Percentiles rank a stretch among this genome's conserved stretches.
These are phyloP conservation scores for Suillus decipiens DNA, from an alignment of 768 basidiomycete genomes.

Conservation along the genomic window DNA sequence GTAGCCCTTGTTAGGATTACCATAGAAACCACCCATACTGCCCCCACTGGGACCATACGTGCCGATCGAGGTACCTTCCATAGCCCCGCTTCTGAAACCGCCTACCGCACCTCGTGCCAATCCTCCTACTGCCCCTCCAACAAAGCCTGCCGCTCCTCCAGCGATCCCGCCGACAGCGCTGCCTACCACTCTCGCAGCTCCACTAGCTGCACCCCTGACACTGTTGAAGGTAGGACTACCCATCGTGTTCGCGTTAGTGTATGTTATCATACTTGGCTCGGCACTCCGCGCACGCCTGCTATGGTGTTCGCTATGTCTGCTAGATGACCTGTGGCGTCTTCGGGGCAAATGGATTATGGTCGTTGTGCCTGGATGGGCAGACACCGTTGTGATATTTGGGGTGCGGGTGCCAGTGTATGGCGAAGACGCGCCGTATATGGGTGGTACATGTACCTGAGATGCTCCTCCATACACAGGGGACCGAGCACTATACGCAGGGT, in stretches of 20 bases:
- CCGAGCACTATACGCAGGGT: neutral
- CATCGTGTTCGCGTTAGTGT: neutral
- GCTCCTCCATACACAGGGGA: neutral
- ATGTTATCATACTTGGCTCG: constrained; percentile 6
- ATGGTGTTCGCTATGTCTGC: neutral
- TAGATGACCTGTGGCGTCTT: constrained; percentile 5
- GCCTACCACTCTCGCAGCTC: constrained; percentile 3
- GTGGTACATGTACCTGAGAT: neutral
- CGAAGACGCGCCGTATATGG: neutral
- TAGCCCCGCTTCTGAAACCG: constrained; percentile 1
- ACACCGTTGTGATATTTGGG: neutral
- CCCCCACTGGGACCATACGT: neutral
- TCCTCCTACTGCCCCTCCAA: constrained; percentile 11
- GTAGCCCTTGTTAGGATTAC: neutral
- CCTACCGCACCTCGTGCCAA: constrained; percentile 7
- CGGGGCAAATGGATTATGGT: constrained; percentile 14
- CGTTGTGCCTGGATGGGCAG: constrained; percentile 9
- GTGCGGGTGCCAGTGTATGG: neutral
- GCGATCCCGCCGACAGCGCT: constrained; percentile 5
- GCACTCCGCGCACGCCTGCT: constrained; percentile 9
- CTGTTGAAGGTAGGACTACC: neutral
- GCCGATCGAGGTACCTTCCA: neutral
- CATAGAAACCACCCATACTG: neutral
- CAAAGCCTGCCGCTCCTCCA: constrained; percentile 9
- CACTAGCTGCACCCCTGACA: neutral